These are phyloP conservation scores for Verticillium alfalfae DNA, from an alignment of 2,329 filamentous ascomycete species.

Conservation along the genomic window DNA sequence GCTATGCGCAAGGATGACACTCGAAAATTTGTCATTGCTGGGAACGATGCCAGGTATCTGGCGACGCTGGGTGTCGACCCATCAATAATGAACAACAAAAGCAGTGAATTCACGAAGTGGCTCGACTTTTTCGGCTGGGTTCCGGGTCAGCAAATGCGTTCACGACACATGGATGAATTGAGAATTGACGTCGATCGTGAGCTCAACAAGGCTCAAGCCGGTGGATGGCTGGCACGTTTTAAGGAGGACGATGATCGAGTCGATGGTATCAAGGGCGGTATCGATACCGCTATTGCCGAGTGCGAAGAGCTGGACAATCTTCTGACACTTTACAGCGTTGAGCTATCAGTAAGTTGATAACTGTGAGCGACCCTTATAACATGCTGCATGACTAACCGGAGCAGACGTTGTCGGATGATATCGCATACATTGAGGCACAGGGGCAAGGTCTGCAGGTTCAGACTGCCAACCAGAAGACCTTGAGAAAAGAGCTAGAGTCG, in stretches of 20 bases:
- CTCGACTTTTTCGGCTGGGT: constrained; percentile 88
- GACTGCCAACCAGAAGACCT: constrained; percentile 90
- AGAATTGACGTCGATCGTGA: constrained; percentile 81
- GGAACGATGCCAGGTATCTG: constrained; percentile 75
- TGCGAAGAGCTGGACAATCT: constrained; percentile 95
- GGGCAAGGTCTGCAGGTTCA: constrained; percentile 96
- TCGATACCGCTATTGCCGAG: constrained; percentile 87
- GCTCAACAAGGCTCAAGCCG: constrained; percentile 84
- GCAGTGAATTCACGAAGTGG: constrained; percentile 74
- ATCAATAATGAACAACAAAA: constrained; percentile 67
- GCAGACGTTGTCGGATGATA: constrained; percentile 89
- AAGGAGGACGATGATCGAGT: constrained; percentile 87
- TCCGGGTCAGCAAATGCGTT: constrained; percentile 65
- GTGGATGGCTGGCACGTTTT: constrained; percentile 81
- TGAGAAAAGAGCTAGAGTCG: constrained; percentile 83
- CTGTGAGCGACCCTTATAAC: not conserved
- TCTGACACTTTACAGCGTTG: constrained; percentile 88
- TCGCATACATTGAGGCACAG: constrained; percentile 95
- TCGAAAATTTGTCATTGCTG: constrained; percentile 57
- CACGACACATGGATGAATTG: constrained; percentile 72
- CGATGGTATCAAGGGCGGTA: constrained; percentile 75
- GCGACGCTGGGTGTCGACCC: constrained; percentile 73
- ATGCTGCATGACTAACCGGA: not conserved
- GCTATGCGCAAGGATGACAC: constrained; percentile 21
- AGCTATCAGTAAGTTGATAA: constrained; percentile 66